A percentile compares a stretch with the other conserved stretches of the same genome.
Conservation (phyloP, 2,329 filamentous ascomycete genomes). For the Plectosphaerella cucumerina region DNA sequence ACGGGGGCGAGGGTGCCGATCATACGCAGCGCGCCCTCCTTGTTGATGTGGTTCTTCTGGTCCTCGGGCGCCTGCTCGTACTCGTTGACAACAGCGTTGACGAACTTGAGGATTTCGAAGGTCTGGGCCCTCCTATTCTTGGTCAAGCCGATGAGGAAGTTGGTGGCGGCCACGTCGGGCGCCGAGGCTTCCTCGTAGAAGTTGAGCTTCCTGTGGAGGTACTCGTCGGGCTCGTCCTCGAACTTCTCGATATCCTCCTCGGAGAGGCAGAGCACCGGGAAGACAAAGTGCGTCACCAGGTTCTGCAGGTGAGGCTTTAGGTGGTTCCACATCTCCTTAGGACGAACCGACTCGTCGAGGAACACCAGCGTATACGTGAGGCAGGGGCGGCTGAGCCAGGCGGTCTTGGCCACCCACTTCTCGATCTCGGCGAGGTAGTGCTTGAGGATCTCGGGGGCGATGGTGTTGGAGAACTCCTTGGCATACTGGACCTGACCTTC, state of each 20-base stretch:
- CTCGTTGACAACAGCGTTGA: constrained; percentile 90
- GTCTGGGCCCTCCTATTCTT: constrained; percentile 95
- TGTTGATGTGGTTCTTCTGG: constrained; percentile 90
- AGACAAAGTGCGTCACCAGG: constrained; percentile 89
- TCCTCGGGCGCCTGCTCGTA: constrained; percentile 82
- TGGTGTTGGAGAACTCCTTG: constrained; percentile 84
- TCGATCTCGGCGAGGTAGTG: constrained; percentile 93
- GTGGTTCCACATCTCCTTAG: constrained; percentile 94
- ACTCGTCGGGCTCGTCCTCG: constrained; percentile 90
- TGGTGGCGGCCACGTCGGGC: constrained; percentile 91
- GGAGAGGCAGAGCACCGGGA: constrained; percentile 89
- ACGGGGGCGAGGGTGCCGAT: constrained; percentile 93
- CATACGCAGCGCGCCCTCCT: constrained; percentile 95
- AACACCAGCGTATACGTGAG: constrained; percentile 92
- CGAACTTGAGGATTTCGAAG: constrained; percentile 88
- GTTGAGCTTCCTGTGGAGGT: constrained; percentile 94
- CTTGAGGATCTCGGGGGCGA: constrained; percentile 94
- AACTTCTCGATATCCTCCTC: constrained; percentile 93
- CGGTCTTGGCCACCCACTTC: constrained; percentile 92
- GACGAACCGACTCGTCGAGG: constrained; percentile 94
- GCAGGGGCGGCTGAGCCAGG: constrained; percentile 92
- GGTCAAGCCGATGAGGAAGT: constrained; percentile 91
- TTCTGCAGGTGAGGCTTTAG: constrained; percentile 91
- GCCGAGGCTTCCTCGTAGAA: constrained; percentile 96
- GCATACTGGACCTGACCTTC: constrained; percentile 78